Conservation (phyloP, 2,329 filamentous ascomycete genomes). For the Anthostomella pinea region DNA sequence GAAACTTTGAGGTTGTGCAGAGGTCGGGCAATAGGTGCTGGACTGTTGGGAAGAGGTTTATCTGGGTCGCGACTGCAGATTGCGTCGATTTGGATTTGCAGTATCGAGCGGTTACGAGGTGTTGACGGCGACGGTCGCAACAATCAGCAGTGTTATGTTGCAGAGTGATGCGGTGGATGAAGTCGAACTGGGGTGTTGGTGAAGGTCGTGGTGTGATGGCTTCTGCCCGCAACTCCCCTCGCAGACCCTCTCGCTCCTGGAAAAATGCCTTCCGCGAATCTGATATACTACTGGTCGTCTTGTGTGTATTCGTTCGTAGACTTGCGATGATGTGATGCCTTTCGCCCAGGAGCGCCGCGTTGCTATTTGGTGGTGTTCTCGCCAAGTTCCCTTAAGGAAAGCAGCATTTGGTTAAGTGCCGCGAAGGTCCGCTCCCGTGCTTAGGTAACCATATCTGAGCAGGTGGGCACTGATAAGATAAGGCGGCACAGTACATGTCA, state of each 20-base stretch:
- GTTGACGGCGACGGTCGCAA: no score
- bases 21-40: background rate
- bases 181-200: conserved; percentile 8
- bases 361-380: conserved; percentile 24
- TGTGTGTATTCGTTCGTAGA: conserved; percentile 10
- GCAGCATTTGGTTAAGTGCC: conserved; percentile 16
- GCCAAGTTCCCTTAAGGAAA: conserved; percentile 23
- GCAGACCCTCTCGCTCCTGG: background rate
- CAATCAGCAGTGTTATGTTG: background rate
- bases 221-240: no score
- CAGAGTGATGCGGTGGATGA: background rate
- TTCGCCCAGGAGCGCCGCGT: conserved; percentile 8
- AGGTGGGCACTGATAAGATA: conserved; percentile 20
- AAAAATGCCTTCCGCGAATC: conserved; percentile 6
- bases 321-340: conserved; percentile 7
- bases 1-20: conserved; percentile 2
- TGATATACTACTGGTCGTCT: conserved; percentile 7
- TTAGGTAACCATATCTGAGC: conserved; percentile 23
- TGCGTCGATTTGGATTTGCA: no score
- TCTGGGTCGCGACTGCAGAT: no score
- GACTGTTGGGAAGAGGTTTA: background rate
- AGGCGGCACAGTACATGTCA: conserved; percentile 4
- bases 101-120: no score
- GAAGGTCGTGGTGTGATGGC: no score
- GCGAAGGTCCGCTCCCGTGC: conserved; percentile 15